Base-by-base conservation (phyloP, 108 stramenopile genomes). In the Poteriospumella lacustris region DNA sequence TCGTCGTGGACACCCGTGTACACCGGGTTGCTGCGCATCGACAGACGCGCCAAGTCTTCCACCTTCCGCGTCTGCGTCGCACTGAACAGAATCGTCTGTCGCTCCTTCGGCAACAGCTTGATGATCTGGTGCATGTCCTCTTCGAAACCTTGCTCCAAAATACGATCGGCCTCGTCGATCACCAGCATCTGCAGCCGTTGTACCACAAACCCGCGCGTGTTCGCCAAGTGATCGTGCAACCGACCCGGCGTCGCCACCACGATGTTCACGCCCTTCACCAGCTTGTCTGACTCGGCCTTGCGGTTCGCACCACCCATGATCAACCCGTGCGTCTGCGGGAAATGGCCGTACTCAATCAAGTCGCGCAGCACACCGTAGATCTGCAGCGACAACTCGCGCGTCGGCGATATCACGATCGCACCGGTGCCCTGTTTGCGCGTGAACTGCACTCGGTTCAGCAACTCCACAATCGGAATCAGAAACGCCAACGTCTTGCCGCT, bases 161-260 rank as follows among this genome's bases (percentile, higher is more conserved):
- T 97, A 15, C 98, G 90, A 84, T 99, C 98, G 0, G 98, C 98
- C 81, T 99, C 98, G 76, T 99, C 98, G 87, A 97, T 95, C 3
- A 95, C 92, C 70, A 99, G 88, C n/a, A 92, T 85, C 81, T 94
- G 83, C 58, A 99, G 79, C 76, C 95, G 96, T 5, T 90, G 88
- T 80, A 81, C 89, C 38, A 91, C 72, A 76, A 99, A 99, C 33
- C 95, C 94, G 79, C 91, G 92, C 15, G 98, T 95, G 83, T 97
- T 97, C 85, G 94, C 93, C 68, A 99, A 84, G 73, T 99, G 98
- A 85, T 99, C 98, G 77, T 97, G 84, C 38, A 99, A 88, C 26
- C 98, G 87, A 43, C 98, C 98, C 9, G 98, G 98, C 47, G 98
- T 99, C 31, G 92, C 92, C 59, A 99, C 94, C 34, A 99, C 78